Conservation (phyloP, 2,329 filamentous ascomycete species). For the Phialophora expanda region DNA sequence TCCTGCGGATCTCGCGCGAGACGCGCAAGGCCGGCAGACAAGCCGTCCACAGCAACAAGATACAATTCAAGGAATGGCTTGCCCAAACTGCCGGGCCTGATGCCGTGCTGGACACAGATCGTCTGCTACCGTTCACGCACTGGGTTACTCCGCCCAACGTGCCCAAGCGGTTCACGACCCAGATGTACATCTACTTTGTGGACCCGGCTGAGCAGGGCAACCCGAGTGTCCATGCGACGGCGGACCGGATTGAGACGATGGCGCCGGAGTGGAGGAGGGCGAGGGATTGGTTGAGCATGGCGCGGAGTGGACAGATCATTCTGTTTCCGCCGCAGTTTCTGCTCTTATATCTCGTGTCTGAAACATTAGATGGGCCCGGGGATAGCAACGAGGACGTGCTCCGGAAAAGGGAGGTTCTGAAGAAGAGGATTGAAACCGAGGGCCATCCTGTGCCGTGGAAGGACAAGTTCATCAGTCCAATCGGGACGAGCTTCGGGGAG, state of each 20-base stretch:
- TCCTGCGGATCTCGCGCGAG: conserved; percentile 66
- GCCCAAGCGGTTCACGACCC: conserved; percentile 83
- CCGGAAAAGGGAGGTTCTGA: conserved; percentile 51
- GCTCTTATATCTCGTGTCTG: conserved; percentile 58
- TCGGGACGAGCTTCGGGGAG: conserved; percentile 44
- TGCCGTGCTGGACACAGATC: conserved; percentile 64
- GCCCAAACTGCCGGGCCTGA: conserved; percentile 44
- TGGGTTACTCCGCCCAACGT: conserved; percentile 74
- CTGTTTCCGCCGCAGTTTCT: conserved; percentile 88
- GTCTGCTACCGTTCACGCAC: conserved; percentile 78
- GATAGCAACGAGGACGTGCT: conserved; percentile 34
- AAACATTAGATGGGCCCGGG: conserved; percentile 43
- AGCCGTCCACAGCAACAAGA: conserved; percentile 68
- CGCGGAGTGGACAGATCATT: conserved; percentile 70
- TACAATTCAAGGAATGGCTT: conserved; percentile 72
- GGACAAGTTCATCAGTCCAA: conserved; percentile 55
- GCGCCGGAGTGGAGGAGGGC: conserved; percentile 78
- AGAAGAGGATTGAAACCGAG: conserved; percentile 52
- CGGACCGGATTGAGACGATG: conserved; percentile 73
- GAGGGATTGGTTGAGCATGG: conserved; percentile 69
- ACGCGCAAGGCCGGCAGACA: conserved; percentile 68
- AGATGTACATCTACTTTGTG: conserved; percentile 85
- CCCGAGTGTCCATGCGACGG: conserved; percentile 64
- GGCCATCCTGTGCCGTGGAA: conserved; percentile 50
- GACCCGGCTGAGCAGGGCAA: conserved; percentile 46